Evolutionary conservation across 768 basidiomycete species (phyloP).

Genomic region (Plicaturopsis crispa): DNA sequence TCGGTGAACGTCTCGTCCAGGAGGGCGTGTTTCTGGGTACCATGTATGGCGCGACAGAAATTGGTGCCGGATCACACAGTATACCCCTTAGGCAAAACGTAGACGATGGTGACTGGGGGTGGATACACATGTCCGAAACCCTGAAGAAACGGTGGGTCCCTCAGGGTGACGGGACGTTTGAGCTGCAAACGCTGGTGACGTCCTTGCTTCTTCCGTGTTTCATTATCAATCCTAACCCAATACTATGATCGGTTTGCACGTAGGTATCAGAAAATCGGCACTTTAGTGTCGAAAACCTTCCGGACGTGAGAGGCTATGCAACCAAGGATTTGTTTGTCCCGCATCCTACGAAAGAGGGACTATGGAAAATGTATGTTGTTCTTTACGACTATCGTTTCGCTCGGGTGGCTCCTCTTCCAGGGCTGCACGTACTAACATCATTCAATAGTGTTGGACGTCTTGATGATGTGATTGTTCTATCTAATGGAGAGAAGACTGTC

Average conservation of each 20-base stretch:
- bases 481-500: conserved; percentile 24
- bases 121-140: conserved; percentile 17
- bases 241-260: conserved; percentile 1
- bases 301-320: conserved; percentile 24
- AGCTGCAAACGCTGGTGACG: conserved; percentile 30
- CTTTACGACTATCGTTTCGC: neutral
- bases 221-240: neutral
- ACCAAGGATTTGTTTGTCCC: conserved; percentile 34
- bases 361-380: conserved; percentile 33
- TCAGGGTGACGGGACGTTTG: conserved; percentile 28
- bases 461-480: conserved; percentile 24
- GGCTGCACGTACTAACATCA: too few relatives aligned
- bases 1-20: conserved; percentile 25
- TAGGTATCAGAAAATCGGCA: neutral
- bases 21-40: conserved; percentile 24
- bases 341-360: conserved; percentile 32
- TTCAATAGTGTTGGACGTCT: conserved; percentile 30
- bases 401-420: conserved; percentile 5
- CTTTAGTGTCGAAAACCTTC: neutral
- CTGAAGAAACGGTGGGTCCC: conserved; percentile 23
- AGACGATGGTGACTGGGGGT: conserved; percentile 28
- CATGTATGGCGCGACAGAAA: conserved; percentile 33
- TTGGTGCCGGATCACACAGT: conserved; percentile 13
- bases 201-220: neutral
- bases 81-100: too few relatives aligned